A percentile compares a stretch with the other conserved stretches of the same genome.
Conservation (phyloP, 345 rosid species). For the Rhodomyrtus tomentosa region DNA sequence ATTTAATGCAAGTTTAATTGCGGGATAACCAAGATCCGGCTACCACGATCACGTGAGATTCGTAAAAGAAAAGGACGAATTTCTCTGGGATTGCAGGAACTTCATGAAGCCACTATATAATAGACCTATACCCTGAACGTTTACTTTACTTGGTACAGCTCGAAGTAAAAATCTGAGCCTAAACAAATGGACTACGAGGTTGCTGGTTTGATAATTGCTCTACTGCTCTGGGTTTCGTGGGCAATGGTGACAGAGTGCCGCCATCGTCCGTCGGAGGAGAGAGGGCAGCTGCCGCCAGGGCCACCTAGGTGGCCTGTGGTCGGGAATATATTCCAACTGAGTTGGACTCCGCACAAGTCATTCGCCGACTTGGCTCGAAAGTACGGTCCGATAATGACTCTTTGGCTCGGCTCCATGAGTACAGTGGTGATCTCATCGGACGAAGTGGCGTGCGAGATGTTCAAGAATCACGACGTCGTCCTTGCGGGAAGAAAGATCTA, state of each 20-base stretch:
- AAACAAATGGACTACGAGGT: slow-evolving; percentile 22
- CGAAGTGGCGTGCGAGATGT: slow-evolving; percentile 57
- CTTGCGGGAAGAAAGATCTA: slow-evolving; percentile 73
- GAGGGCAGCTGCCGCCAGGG: slow-evolving; percentile 48
- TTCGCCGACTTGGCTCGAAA: slow-evolving; percentile 28
- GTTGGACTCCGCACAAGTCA: slow-evolving; percentile 41
- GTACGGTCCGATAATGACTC: slow-evolving; percentile 70
- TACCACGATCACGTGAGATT: neutral
- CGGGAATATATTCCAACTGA: slow-evolving; percentile 56
- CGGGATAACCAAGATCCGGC: neutral
- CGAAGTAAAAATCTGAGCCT: neutral
- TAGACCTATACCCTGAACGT: neutral
- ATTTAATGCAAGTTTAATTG: neutral
- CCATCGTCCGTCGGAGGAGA: slow-evolving; percentile 14
- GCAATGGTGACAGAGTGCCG: slow-evolving; percentile 22
- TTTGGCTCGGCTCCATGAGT: slow-evolving; percentile 63
- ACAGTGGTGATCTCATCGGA: slow-evolving; percentile 64
- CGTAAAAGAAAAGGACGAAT: neutral
- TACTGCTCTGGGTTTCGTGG: slow-evolving; percentile 30
- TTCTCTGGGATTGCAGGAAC: neutral
- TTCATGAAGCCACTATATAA: neutral
- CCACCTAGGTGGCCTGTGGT: slow-evolving; percentile 55
- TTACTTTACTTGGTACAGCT: neutral
- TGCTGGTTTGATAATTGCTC: slow-evolving; percentile 11
- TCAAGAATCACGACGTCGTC: slow-evolving; percentile 59